Percentiles rank a stretch among this genome's conserved stretches.
These are phyloP conservation scores for Coniochaeta pulveracea DNA, from an alignment of 2,329 filamentous ascomycete genomes.

Conservation along the genomic window DNA sequence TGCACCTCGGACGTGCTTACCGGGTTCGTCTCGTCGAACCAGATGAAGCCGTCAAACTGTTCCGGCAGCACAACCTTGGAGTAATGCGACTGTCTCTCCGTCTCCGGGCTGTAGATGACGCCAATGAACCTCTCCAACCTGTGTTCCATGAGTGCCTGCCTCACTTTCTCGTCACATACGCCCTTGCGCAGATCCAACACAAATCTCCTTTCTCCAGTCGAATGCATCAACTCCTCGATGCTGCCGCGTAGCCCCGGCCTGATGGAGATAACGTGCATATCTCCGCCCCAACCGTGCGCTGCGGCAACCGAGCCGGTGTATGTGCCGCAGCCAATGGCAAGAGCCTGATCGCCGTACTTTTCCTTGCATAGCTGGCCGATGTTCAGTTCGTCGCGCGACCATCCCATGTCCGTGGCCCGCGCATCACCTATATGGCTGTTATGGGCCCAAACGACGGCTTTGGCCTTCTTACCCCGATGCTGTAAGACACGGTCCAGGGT, in stretches of 20 bases:
- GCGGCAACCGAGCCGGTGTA: conserved; percentile 40
- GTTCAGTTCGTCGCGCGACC: conserved; percentile 30
- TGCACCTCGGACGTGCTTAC: conserved; percentile 31
- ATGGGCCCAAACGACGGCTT: conserved; percentile 41
- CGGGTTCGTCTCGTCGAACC: conserved; percentile 34
- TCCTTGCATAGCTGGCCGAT: conserved; percentile 42
- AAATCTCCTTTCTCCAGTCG: conserved; percentile 30
- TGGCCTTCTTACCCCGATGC: conserved; percentile 23
- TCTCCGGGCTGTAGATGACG: conserved; percentile 38
- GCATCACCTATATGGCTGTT: conserved; percentile 43
- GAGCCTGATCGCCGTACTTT: conserved; percentile 18
- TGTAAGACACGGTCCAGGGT: conserved; percentile 31
- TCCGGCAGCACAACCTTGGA: conserved; percentile 29
- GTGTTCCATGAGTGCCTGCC: conserved; percentile 22
- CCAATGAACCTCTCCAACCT: conserved; percentile 39
- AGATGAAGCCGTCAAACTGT: conserved; percentile 37
- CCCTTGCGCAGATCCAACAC: conserved; percentile 30
- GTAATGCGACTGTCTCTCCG: conserved; percentile 37
- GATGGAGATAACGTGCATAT: conserved; percentile 37
- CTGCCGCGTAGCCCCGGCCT: conserved; percentile 30
- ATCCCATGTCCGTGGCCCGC: conserved; percentile 36
- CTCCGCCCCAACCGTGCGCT: conserved; percentile 35
- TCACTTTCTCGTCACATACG: conserved; percentile 20
- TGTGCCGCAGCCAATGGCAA: conserved; percentile 29
- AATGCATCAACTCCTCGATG: conserved; percentile 36